Base-by-base conservation (phyloP, 345 rosid genomes). In the Clausena lansium region DNA sequence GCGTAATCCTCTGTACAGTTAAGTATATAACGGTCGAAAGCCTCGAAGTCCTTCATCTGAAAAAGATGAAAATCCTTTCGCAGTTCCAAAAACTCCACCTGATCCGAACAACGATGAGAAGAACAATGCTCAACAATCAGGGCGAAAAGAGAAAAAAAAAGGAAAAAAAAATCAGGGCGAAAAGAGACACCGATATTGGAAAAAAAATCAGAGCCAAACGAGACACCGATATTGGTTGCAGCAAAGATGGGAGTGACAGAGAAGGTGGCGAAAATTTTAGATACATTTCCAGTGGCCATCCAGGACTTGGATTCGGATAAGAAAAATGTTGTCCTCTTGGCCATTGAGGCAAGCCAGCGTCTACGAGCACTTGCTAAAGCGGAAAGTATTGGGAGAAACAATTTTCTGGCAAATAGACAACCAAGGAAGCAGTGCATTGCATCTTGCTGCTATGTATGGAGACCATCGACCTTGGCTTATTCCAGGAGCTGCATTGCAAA, bases 401-500 rank as follows among this genome's bases (percentile, higher is more conserved):
- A 52, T 32, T 17, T 74, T 77, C 24, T 9, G 74, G 17, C 77
- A 72, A n/a, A 28, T 80, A 7, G 81, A 83, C 57, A 69, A 45
- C 0, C 1, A 77, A 17, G 79, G 81, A 19, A 80, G 80, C 69
- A 77, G 74, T 35, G 83, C 83, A 27, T 65, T 77, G 41, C 83
- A 83, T 32, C 77, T 83, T 59, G 79, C 83, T 0, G 86, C 79
- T 9, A 70, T 14, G 22, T 41, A 19, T 9, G 71, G 79, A 20
- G 67, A 64, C 7, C 8, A 41, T 50, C 28, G 57, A 15, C 81
- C 83, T 32, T 67, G 76, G 78, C 71, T 57, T 3, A 70, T 80
- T 41, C 81, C 71, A 5, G 83, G 83, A 6, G 71, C 70, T 54
- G 83, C 78, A 28, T 22, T 83, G 58, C 83, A 83, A 36, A 73